Conservation (phyloP, 148 eudicot species). For the Fagopyrum homotropicum region DNA sequence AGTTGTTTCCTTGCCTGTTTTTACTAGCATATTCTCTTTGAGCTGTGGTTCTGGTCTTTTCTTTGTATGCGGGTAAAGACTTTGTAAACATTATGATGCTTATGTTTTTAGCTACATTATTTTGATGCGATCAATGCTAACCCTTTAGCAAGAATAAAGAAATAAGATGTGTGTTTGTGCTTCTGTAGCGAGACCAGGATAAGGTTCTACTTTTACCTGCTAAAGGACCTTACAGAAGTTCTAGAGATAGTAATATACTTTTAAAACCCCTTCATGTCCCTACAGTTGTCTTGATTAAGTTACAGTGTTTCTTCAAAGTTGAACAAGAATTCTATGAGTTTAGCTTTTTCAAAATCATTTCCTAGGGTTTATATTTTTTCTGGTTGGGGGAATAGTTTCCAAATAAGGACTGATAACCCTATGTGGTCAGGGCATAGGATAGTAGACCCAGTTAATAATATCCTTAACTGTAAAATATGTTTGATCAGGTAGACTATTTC, state of each 20-base stretch:
- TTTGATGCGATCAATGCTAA: not conserved
- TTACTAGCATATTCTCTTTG: constrained; percentile 6
- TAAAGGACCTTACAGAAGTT: not conserved
- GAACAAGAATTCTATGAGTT: not conserved
- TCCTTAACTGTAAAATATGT: not conserved
- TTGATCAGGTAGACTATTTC: not conserved
- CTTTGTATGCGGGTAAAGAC: not conserved
- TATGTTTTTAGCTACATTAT: not conserved
- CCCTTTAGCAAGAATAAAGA: not conserved
- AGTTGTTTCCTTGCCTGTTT: not conserved
- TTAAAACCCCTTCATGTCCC: not conserved
- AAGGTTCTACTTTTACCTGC: not conserved
- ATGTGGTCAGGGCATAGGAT: too few species aligned
- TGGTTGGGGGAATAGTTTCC: too few species aligned
- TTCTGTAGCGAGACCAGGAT: not conserved
- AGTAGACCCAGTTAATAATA: not conserved
- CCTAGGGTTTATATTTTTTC: too few species aligned
- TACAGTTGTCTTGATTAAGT: not conserved
- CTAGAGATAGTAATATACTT: not conserved
- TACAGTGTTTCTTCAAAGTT: not conserved
- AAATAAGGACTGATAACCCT: too few species aligned
- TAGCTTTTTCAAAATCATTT: not conserved
- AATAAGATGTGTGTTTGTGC: not conserved
- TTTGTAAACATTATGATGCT: not conserved
- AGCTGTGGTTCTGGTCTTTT: not conserved